phyloP scores from a whole-genome alignment of 768 basidiomycete species.

The Psilocybe cyanescens region DNA sequence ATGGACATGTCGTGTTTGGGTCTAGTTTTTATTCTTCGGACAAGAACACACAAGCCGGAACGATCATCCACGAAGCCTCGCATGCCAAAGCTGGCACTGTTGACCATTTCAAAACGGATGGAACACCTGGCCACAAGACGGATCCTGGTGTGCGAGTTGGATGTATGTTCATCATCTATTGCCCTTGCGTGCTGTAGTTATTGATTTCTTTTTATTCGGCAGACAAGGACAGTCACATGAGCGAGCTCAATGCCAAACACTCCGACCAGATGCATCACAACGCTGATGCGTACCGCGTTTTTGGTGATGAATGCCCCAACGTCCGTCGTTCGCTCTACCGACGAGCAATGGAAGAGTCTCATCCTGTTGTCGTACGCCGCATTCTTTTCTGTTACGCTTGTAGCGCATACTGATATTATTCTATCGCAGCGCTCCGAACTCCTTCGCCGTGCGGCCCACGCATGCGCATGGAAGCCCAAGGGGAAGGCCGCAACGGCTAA shows the following conservation, averaged over 20 bases:
- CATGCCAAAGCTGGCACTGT: conserved; percentile 3
- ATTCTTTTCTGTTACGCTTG: background rate
- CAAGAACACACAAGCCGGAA: conserved; percentile 5
- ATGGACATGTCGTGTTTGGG: background rate
- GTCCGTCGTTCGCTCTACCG: conserved; percentile 1
- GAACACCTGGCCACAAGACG: conserved; percentile 1
- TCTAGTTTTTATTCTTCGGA: background rate
- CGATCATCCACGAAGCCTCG: conserved; percentile 12
- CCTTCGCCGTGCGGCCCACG: background rate
- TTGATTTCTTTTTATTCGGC: background rate
- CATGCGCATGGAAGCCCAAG: background rate
- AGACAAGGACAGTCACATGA: conserved; percentile 15
- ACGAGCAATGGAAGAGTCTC: conserved; percentile 4
- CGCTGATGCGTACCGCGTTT: conserved; percentile 15
- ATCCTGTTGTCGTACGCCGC: conserved; percentile 1
- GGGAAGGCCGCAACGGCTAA: background rate
- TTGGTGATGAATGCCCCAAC: conserved; percentile 13
- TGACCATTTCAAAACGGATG: conserved; percentile 10
- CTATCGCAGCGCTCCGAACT: background rate
- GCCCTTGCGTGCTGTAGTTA: background rate
- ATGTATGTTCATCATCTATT: background rate
- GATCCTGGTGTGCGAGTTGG: conserved; percentile 4
- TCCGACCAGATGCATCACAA: conserved; percentile 13
- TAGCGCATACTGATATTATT: background rate
- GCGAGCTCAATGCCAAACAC: background rate